Evolutionary conservation across 331 rosid genomes (phyloP).

Genomic region (Rhamnella rubrinervis): DNA sequence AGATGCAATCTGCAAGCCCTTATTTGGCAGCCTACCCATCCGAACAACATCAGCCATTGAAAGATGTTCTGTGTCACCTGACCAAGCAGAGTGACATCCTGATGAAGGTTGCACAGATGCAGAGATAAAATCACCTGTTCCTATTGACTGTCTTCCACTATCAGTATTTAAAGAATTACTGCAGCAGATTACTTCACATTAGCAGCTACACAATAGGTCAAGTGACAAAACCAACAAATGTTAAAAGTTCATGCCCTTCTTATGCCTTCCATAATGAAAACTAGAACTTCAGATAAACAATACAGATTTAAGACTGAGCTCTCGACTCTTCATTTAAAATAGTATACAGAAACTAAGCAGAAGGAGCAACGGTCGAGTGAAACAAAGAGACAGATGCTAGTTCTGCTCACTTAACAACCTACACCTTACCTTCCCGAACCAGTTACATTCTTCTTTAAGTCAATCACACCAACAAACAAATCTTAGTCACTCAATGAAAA

Average conservation of each 20-base stretch:
- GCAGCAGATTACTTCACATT: conserved; percentile 36
- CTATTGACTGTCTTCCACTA: conserved; percentile 37
- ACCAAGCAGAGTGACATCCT: conserved; percentile 33
- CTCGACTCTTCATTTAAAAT: no score
- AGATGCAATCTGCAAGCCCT: conserved; percentile 19
- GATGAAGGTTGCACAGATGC: conserved; percentile 34
- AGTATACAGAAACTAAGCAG: no score
- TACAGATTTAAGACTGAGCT: no score
- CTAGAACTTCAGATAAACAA: no score
- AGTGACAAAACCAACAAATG: background rate
- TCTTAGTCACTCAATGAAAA: background rate
- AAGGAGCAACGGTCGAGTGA: no score
- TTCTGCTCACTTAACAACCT: no score
- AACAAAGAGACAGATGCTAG: no score
- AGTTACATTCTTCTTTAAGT: no score
- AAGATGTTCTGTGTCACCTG: conserved; percentile 42
- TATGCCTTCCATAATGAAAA: background rate
- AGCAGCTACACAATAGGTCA: conserved; percentile 13
- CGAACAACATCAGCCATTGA: conserved; percentile 71
- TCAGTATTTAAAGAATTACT: conserved; percentile 47
- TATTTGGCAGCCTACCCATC: conserved; percentile 37
- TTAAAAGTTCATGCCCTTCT: background rate
- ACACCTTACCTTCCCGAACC: no score
- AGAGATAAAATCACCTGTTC: conserved; percentile 31
- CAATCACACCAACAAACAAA: background rate